These are phyloP conservation scores for Thuidium tamariscinum DNA, from an alignment of 225 moss, liverwort and hornwort species.

Conservation along the genomic window DNA sequence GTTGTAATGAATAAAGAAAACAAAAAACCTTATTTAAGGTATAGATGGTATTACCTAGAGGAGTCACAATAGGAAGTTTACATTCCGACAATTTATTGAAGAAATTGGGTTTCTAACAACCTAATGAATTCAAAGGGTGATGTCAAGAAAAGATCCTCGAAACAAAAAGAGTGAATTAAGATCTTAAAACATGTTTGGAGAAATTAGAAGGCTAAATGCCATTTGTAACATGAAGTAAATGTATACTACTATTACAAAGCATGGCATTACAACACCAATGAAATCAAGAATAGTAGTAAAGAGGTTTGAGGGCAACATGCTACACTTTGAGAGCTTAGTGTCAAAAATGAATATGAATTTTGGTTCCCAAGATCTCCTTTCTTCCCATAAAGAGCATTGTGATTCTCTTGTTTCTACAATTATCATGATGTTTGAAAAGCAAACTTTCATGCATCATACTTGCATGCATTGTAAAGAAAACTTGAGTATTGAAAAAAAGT, in stretches of 20 bases:
- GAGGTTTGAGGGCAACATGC: neutral
- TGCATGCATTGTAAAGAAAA: neutral
- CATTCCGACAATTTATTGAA: too few species aligned
- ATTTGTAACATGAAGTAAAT: neutral
- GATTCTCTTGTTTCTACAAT: neutral
- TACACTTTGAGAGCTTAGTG: neutral
- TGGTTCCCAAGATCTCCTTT: neutral
- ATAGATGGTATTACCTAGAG: too few species aligned
- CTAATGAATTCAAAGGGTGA: neutral
- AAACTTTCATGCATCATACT: neutral
- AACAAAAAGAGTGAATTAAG: neutral
- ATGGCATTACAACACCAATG: neutral
- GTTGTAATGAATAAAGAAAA: too few species aligned
- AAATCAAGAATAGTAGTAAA: neutral
- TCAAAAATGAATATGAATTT: neutral
- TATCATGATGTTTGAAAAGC: neutral
- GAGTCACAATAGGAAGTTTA: too few species aligned
- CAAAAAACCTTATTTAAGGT: too few species aligned
- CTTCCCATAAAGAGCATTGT: rapidly evolving
- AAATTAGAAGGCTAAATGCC: neutral
- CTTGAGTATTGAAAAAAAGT: neutral
- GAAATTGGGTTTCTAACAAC: neutral
- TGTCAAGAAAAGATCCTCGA: neutral
- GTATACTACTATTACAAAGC: neutral
- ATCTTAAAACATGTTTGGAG: neutral